Evolutionary conservation across 192 early-diverging fungal species (phyloP).

Genomic region (Backusella macrospora): DNA sequence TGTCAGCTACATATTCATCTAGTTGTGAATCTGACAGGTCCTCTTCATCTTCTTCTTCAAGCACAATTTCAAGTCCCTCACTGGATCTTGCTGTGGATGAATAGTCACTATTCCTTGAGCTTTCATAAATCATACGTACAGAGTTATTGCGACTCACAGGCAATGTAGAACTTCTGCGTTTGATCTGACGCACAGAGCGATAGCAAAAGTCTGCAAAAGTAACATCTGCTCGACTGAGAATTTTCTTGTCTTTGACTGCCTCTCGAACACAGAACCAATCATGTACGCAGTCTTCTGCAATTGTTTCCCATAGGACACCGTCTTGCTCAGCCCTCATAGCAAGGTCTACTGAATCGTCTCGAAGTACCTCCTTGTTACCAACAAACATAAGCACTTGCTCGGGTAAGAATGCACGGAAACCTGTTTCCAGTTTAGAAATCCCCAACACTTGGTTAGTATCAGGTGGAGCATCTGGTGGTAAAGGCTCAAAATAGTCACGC

Average conservation of each 20-base stretch:
- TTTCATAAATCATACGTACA: not conserved
- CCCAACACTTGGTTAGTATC: conserved; percentile 33
- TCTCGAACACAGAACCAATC: conserved; percentile 45
- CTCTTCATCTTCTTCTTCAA: conserved; percentile 25
- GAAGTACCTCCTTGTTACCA: conserved; percentile 39
- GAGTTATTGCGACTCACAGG: not conserved
- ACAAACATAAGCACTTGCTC: conserved; percentile 30
- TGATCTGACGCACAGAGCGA: conserved; percentile 25
- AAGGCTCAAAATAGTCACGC: conserved; percentile 38
- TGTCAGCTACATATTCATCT: conserved; percentile 8
- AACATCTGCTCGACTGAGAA: conserved; percentile 28
- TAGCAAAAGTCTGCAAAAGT: conserved; percentile 33
- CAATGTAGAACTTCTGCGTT: not conserved
- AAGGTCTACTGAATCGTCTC: conserved; percentile 37
- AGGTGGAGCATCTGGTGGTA: conserved; percentile 21
- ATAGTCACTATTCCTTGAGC: not conserved
- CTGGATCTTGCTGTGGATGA: not conserved
- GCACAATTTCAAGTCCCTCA: conserved; percentile 21
- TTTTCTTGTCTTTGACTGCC: conserved; percentile 37
- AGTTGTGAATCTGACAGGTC: conserved; percentile 2
- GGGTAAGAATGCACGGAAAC: conserved; percentile 35
- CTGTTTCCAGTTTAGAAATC: conserved; percentile 32
- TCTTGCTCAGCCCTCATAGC: conserved; percentile 34
- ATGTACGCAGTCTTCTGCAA: conserved; percentile 41
- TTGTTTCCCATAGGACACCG: conserved; percentile 32